Percentiles rank a stretch among this genome's conserved stretches.
phyloP scores from a whole-genome alignment of 495 filamentous ascomycete genomes.

The Penicillium argentinense region DNA sequence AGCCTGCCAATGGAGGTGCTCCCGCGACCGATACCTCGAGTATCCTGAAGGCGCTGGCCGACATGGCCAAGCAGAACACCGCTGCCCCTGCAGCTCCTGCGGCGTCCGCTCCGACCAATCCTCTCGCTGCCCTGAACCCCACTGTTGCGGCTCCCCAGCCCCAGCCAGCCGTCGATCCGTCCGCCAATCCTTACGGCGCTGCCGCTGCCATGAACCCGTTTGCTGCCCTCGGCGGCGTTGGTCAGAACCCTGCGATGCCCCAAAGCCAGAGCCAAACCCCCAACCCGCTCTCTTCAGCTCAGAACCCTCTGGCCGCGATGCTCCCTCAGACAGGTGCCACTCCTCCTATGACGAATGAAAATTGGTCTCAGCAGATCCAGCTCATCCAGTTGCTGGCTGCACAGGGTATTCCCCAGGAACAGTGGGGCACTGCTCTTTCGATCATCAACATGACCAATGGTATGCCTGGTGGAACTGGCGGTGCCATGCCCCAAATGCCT shows the following conservation, averaged over 20 bases:
- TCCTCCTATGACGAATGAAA: constrained; percentile 35
- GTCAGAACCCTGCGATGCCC: constrained; percentile 42
- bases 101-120: constrained; percentile 48
- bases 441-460: constrained; percentile 43
- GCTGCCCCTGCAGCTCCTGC: constrained; percentile 55
- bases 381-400: constrained; percentile 58
- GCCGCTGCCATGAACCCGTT: constrained; percentile 51
- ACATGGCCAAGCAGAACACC: constrained; percentile 81
- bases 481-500: constrained; percentile 31
- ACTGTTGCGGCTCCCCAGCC: constrained; percentile 44
- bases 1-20: constrained; percentile 36
- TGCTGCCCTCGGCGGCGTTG: constrained; percentile 40
- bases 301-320: constrained; percentile 49
- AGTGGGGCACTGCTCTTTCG: constrained; percentile 56
- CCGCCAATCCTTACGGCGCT: constrained; percentile 59
- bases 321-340: constrained; percentile 39
- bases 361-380: constrained; percentile 61
- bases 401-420: constrained; percentile 61
- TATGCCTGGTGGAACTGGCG: constrained; percentile 25
- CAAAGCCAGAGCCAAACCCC: constrained; percentile 45
- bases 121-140: constrained; percentile 57
- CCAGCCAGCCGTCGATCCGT: constrained; percentile 47
- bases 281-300: constrained; percentile 39
- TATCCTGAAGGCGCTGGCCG: constrained; percentile 80
- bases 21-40: constrained; percentile 60